Percentiles rank a stretch among this genome's conserved stretches.
These are phyloP conservation scores for Salmacisia buchloeana DNA, from an alignment of 1,284 basidiomycete genomes.

Conservation along the genomic window DNA sequence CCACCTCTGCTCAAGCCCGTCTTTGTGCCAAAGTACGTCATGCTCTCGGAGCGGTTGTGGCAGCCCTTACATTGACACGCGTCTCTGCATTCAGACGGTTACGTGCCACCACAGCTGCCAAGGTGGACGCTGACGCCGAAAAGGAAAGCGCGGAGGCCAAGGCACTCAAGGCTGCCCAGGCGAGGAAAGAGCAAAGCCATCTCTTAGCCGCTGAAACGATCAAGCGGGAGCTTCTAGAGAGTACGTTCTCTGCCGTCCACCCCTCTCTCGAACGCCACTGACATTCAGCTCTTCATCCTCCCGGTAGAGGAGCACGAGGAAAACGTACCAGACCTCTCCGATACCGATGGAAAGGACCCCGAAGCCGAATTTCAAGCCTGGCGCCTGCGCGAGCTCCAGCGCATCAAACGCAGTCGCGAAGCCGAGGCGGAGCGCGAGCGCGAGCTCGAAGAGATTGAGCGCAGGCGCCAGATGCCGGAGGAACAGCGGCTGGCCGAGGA, in stretches of 20 bases:
- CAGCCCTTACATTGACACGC: background rate
- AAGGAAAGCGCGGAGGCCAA: conserved; percentile 66
- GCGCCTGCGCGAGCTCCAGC: conserved; percentile 81
- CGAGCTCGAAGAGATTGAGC: conserved; percentile 82
- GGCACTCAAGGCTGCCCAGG: conserved; percentile 63
- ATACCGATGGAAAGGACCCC: conserved; percentile 88
- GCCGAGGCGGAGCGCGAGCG: conserved; percentile 69
- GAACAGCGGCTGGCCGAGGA: conserved; percentile 85
- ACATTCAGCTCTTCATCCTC: background rate
- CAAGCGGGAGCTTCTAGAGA: conserved; percentile 72
- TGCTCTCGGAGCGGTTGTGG: background rate
- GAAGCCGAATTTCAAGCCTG: conserved; percentile 89
- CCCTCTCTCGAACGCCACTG: background rate
- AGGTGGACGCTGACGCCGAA: conserved; percentile 55
- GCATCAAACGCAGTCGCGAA: conserved; percentile 86
- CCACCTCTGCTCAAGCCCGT: conserved; percentile 72
- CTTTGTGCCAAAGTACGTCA: conserved; percentile 76
- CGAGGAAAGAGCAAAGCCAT: conserved; percentile 71
- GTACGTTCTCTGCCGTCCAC: conserved; percentile 54
- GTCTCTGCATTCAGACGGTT: conserved; percentile 59
- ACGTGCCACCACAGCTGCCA: conserved; percentile 51
- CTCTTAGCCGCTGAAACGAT: conserved; percentile 83
- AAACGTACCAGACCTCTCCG: conserved; percentile 78
- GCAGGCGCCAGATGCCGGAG: conserved; percentile 83
- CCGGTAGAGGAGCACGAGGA: conserved; percentile 73